Evolutionary conservation across 108 stramenopile genomes (phyloP).

Genomic region (Pseudonitzschia multiseries): DNA sequence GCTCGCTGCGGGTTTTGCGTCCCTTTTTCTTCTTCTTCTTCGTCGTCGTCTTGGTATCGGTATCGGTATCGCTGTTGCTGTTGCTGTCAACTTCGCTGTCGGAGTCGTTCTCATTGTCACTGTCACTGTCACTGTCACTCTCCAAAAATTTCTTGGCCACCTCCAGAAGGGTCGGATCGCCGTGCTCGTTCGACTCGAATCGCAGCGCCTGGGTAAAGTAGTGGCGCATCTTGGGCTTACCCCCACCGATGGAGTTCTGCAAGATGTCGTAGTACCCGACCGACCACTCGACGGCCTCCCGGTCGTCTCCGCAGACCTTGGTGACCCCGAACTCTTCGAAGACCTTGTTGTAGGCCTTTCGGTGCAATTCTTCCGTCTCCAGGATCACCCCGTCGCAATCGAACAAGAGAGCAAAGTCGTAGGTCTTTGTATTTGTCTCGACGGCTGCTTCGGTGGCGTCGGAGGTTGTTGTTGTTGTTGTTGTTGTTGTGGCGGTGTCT

Average conservation of each 20-base stretch:
- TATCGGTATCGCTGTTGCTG: too few species aligned
- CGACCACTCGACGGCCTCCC: slow-evolving; percentile 81
- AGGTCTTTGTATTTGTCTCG: slow-evolving; percentile 5
- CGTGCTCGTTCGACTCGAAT: slow-evolving; percentile 43
- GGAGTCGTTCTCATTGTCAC: too few species aligned
- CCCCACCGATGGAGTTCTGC: slow-evolving; percentile 91
- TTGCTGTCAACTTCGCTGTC: too few species aligned
- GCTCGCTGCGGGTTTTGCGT: background rate
- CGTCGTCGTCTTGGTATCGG: too few species aligned
- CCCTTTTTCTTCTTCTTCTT: background rate
- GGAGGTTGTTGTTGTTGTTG: background rate
- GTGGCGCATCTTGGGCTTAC: slow-evolving; percentile 88
- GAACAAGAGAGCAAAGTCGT: slow-evolving; percentile 75
- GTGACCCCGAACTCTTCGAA: slow-evolving; percentile 64
- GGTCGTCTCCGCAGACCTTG: background rate
- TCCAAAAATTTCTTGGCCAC: background rate
- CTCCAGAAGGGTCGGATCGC: slow-evolving; percentile 1
- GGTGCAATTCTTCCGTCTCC: slow-evolving; percentile 91
- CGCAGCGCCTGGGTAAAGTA: slow-evolving; percentile 50
- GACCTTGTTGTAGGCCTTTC: slow-evolving; percentile 87
- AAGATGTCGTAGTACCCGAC: slow-evolving; percentile 83
- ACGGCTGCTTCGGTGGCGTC: too few species aligned
- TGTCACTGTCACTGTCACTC: background rate
- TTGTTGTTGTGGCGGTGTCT: background rate
- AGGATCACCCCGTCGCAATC: slow-evolving; percentile 95